Evolutionary conservation across 2,329 filamentous ascomycete genomes (phyloP).

Genomic region (Penicillium decumbens): DNA sequence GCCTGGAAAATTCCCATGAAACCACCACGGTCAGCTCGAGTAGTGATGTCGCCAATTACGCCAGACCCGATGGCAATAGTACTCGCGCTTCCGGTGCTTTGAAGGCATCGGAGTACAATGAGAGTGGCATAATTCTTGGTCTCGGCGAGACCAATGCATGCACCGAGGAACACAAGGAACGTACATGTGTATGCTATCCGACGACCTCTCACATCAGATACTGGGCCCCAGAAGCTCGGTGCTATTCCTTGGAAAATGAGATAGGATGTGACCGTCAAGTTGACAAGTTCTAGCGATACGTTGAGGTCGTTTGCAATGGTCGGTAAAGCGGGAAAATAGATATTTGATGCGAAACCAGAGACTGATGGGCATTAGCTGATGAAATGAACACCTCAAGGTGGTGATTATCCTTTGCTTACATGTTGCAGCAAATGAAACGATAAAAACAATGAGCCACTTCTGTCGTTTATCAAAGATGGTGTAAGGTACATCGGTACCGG

Average conservation of each 20-base stretch:
- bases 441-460: constrained; percentile 46
- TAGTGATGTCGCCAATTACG: constrained; percentile 44
- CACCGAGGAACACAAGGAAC: constrained; percentile 40
- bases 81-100: constrained; percentile 43
- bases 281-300: constrained; percentile 39
- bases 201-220: constrained; percentile 42
- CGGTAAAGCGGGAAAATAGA: constrained; percentile 46
- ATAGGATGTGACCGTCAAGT: constrained; percentile 46
- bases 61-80: constrained; percentile 44
- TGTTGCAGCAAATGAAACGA: constrained; percentile 50
- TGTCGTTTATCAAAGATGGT: constrained; percentile 51
- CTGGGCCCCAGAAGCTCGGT: constrained; percentile 41
- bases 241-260: constrained; percentile 45
- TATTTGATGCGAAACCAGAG: constrained; percentile 44
- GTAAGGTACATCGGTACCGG: constrained; percentile 35
- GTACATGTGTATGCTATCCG: constrained; percentile 38
- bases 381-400: neutral
- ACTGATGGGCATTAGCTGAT: constrained; percentile 13
- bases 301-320: constrained; percentile 40
- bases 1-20: constrained; percentile 43
- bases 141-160: constrained; percentile 41
- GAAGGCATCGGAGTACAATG: constrained; percentile 41
- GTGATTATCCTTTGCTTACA: constrained; percentile 33
- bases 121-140: constrained; percentile 38
- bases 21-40: constrained; percentile 38